phyloP scores from a whole-genome alignment of 179 eudicot species.

The Nepenthes alata region DNA sequence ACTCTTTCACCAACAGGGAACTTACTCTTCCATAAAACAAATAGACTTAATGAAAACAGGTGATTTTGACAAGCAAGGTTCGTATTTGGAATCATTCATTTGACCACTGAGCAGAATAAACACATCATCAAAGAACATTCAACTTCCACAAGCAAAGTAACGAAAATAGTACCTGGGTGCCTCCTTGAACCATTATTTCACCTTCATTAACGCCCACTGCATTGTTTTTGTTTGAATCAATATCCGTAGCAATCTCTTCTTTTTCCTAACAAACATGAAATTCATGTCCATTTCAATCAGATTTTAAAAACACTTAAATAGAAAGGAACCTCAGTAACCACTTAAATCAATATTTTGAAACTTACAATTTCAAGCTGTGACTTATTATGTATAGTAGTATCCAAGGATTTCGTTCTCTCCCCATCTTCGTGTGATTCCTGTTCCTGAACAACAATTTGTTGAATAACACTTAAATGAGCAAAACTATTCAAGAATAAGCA shows the following conservation, averaged over 20 bases:
- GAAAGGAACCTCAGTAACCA: neutral
- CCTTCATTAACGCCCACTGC: conserved; percentile 16
- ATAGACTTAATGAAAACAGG: neutral
- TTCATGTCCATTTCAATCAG: neutral
- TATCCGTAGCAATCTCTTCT: conserved; percentile 22
- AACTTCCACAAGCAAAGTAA: neutral
- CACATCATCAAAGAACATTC: neutral
- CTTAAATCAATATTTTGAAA: neutral
- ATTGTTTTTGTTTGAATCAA: conserved; percentile 20
- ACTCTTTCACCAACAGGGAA: neutral
- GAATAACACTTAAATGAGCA: neutral
- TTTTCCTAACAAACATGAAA: conserved; percentile 22
- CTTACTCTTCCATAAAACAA: neutral
- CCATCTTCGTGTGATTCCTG: conserved; percentile 24
- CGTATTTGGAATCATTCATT: neutral
- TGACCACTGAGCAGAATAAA: neutral
- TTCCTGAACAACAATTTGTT: conserved; percentile 17
- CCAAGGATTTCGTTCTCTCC: conserved; percentile 17
- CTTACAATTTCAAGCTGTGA: conserved; percentile 25
- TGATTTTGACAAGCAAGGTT: neutral
- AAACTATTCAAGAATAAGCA: neutral
- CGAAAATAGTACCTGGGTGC: conserved; percentile 31
- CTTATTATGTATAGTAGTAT: conserved; percentile 10
- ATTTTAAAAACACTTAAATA: neutral
- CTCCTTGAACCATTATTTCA: conserved; percentile 23